Base-by-base conservation (phyloP, 2,329 filamentous ascomycete species). In the Arthrocladium fulminans region DNA sequence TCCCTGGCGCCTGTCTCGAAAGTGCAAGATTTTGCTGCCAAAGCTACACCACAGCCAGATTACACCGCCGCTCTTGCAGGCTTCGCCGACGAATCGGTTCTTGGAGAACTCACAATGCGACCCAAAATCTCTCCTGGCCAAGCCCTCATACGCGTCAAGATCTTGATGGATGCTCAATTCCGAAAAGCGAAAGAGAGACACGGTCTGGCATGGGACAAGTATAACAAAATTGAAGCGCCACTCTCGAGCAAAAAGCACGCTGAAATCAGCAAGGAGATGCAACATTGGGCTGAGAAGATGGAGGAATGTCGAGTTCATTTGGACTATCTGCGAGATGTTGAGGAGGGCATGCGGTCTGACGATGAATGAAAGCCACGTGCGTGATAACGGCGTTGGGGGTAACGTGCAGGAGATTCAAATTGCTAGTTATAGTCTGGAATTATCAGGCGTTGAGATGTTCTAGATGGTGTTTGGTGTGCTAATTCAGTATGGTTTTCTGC, bases 101-200 rank as follows among this genome's bases (percentile, higher is more conserved):
- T 77, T 42, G 70, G 73, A n/a, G 75, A 80, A 45, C 74, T 74
- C 1, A 83, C 79, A 0, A 61, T 81, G 40, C 76, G 79, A 0
- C 79, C 71, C 4, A 74, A 82, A 1, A 82, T 86, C 60, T 70
- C 79, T 1, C 87, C 87, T 0, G 80, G 77, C 3, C 67, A 82
- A 37, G 87, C 88, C 8, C 77, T 95, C 20, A 84, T 85, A 6
- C 79, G 82, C n/a, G 85, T 94, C 19, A 82, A 94, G 63, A 92
- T 94, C 66, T 77, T 81, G 6, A 71, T 94, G 2, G 75, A 86
- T 57, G 87, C 94, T 61, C 88, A 95, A 64, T 76, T 89, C 38
- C 74, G 76, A 10, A 86, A 94, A 62, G 68, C 94, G 46, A 84
- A 86, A 65, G 73, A 84, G 56, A 75, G 83, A 58, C 75, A 88